Conservation (phyloP, 768 basidiomycete genomes). For the Brasilioporus rufonigricans region DNA sequence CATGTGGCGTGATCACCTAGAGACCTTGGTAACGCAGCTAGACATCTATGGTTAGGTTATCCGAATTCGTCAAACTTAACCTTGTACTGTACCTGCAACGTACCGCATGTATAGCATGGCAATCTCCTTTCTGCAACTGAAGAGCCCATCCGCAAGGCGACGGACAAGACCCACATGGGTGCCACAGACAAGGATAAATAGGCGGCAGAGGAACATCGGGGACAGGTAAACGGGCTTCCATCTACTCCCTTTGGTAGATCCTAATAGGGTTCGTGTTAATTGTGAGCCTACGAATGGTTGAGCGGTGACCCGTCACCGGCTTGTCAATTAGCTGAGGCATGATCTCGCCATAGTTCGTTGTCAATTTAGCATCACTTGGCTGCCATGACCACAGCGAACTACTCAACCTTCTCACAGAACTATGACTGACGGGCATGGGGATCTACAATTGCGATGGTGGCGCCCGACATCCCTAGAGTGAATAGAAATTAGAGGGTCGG, state of each 20-base stretch:
- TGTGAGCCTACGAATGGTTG: background rate
- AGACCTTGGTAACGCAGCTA: slow-evolving; percentile 2
- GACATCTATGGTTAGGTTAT: slow-evolving; percentile 8
- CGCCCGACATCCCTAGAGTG: background rate
- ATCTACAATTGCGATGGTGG: background rate
- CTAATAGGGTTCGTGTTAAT: background rate
- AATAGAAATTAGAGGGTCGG: background rate
- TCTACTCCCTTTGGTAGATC: background rate
- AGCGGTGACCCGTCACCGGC: background rate
- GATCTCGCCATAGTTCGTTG: background rate
- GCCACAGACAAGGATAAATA: background rate
- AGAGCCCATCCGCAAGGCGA: background rate
- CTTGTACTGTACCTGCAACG: slow-evolving; percentile 10
- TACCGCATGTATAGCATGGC: background rate
- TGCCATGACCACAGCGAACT: background rate
- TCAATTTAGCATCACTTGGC: background rate
- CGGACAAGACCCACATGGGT: too few relatives aligned
- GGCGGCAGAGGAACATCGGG: background rate
- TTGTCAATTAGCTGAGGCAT: background rate
- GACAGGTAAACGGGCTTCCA: background rate
- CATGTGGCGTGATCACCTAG: background rate
- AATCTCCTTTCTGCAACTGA: background rate
- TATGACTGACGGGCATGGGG: background rate
- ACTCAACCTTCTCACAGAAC: background rate
- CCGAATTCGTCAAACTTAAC: slow-evolving; percentile 22